Evolutionary conservation across 805 yeast species (phyloP).

Genomic region (Wickerhamiella musiphila): DNA sequence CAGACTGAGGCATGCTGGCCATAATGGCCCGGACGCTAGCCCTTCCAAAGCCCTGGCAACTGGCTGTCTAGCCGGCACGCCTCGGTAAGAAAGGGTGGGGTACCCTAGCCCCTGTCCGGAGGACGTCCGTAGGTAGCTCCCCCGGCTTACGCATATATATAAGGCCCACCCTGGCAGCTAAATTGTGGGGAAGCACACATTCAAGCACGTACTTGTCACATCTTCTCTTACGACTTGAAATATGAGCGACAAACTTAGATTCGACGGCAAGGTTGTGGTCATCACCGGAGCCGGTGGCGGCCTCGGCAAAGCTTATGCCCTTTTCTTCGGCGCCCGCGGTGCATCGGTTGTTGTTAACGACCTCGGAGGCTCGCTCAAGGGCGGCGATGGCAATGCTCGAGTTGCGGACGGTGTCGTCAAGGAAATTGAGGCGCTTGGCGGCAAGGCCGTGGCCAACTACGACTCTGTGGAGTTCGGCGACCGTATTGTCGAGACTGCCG

Average conservation of each 20-base stretch:
- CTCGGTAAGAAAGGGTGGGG: too few relatives aligned
- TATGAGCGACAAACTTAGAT: slow-evolving; percentile 24
- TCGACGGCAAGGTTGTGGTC: slow-evolving; percentile 74
- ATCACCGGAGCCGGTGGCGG: slow-evolving; percentile 99
- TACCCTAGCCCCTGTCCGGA: too few relatives aligned
- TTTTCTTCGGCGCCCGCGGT: slow-evolving; percentile 75
- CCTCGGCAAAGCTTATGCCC: slow-evolving; percentile 73
- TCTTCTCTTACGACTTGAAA: too few relatives aligned
- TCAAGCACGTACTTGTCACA: too few relatives aligned
- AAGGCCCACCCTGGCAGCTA: too few relatives aligned
- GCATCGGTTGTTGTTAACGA: slow-evolving; percentile 94
- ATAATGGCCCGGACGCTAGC: too few relatives aligned
- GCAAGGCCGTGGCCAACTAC: slow-evolving; percentile 83
- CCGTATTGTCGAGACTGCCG: slow-evolving; percentile 69
- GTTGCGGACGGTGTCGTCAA: slow-evolving; percentile 85
- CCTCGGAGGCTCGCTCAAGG: slow-evolving; percentile 68
- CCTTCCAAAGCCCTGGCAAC: too few relatives aligned
- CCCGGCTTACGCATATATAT: too few relatives aligned
- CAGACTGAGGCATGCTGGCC: too few relatives aligned
- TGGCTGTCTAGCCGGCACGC: too few relatives aligned
- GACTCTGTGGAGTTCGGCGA: slow-evolving; percentile 80
- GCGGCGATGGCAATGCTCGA: slow-evolving; percentile 40
- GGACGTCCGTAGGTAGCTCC: too few relatives aligned
- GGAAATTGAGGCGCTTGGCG: slow-evolving; percentile 62
- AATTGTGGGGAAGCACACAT: too few relatives aligned